phyloP scores from a whole-genome alignment of 2,329 filamentous ascomycete genomes.

The Albophoma yamanashiensis region DNA sequence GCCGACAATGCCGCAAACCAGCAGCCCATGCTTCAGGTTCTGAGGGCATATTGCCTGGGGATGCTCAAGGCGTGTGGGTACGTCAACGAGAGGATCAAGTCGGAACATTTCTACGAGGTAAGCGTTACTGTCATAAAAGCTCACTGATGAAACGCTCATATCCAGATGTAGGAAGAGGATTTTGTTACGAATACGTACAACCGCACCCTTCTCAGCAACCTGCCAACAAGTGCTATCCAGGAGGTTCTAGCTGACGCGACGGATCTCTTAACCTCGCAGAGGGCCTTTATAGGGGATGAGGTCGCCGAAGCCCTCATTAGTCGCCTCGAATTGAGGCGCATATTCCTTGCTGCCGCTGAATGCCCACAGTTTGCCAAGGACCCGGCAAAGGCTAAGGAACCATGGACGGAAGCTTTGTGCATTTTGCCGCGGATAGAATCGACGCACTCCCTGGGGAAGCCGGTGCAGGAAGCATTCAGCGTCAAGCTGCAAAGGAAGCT shows the following conservation, averaged over 20 bases:
- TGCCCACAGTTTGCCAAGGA: slow-evolving; percentile 32
- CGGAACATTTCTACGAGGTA: slow-evolving; percentile 88
- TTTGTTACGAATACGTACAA: slow-evolving; percentile 91
- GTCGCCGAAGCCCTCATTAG: slow-evolving; percentile 46
- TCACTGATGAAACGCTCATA: not conserved
- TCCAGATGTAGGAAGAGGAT: slow-evolving; percentile 66
- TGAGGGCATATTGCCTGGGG: slow-evolving; percentile 79
- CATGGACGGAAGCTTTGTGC: slow-evolving; percentile 39
- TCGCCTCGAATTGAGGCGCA: slow-evolving; percentile 56
- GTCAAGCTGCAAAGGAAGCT: slow-evolving; percentile 83
- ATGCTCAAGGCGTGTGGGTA: slow-evolving; percentile 74
- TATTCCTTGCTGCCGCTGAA: slow-evolving; percentile 47
- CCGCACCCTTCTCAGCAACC: slow-evolving; percentile 58
- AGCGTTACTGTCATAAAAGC: not conserved
- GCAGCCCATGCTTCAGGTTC: slow-evolving; percentile 46
- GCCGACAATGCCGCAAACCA: slow-evolving; percentile 15
- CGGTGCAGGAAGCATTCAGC: slow-evolving; percentile 73
- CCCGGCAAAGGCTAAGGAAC: slow-evolving; percentile 34
- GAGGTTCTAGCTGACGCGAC: slow-evolving; percentile 43
- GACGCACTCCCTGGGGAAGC: slow-evolving; percentile 50
- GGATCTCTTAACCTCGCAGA: slow-evolving; percentile 33
- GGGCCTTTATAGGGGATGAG: slow-evolving; percentile 26
- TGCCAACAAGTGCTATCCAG: slow-evolving; percentile 47
- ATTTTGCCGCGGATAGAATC: slow-evolving; percentile 46
- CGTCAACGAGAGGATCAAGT: slow-evolving; percentile 65